phyloP scores from a whole-genome alignment of 495 filamentous ascomycete genomes.

The Copromyces sp. region DNA sequence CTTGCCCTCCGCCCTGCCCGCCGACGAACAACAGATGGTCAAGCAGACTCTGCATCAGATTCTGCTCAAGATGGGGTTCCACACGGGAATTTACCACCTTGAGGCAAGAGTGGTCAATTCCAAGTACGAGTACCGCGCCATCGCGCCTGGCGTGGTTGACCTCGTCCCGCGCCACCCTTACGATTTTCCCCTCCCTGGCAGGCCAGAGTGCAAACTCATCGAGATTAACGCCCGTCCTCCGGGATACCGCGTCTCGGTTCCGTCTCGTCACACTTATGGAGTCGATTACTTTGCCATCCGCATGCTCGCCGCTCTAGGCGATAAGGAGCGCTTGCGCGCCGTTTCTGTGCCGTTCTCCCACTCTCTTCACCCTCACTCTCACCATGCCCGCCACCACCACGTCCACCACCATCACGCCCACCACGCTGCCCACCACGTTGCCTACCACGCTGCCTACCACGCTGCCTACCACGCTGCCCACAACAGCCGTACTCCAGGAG shows the following conservation, averaged over 20 bases:
- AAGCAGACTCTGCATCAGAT: slow-evolving; percentile 19
- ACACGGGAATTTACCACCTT: slow-evolving; percentile 22
- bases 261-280: slow-evolving; percentile 26
- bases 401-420: too few species aligned
- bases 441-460: background rate
- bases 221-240: slow-evolving; percentile 34
- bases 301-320: slow-evolving; percentile 24
- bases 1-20: slow-evolving; percentile 30
- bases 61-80: slow-evolving; percentile 26
- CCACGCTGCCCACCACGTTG: background rate
- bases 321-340: slow-evolving; percentile 15
- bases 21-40: slow-evolving; percentile 21
- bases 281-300: slow-evolving; percentile 30
- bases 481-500: background rate
- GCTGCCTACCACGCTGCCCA: background rate
- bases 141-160: slow-evolving; percentile 9
- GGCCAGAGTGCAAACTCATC: slow-evolving; percentile 21
- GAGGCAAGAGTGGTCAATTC: slow-evolving; percentile 28
- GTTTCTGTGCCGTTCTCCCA: slow-evolving; percentile 16
- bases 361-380: background rate
- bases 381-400: background rate
- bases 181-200: background rate
- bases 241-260: slow-evolving; percentile 19
- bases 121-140: slow-evolving; percentile 12
- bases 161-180: slow-evolving; percentile 2